Conservation (phyloP, 2,329 filamentous ascomycete genomes). For the Sporothrix pseudoabietina region DNA sequence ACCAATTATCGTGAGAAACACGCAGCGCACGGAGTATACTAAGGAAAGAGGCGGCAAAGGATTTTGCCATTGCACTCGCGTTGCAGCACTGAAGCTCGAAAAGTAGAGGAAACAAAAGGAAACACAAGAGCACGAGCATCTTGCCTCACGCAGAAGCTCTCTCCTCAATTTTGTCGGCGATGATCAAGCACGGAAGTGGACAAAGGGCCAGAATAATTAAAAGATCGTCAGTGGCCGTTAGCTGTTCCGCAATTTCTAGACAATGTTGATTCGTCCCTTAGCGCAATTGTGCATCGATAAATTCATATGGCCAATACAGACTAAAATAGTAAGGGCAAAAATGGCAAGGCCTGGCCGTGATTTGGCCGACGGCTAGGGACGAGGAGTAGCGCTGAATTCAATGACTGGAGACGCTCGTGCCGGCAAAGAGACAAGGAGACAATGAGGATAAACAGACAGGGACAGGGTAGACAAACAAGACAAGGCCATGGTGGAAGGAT, state of each 20-base stretch:
- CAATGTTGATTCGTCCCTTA: background rate
- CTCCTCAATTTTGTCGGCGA: background rate
- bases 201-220: background rate
- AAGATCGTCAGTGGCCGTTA: background rate
- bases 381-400: background rate
- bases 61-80: background rate
- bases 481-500: background rate
- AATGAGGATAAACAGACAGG: background rate
- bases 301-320: background rate
- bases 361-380: background rate
- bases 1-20: background rate
- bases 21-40: background rate
- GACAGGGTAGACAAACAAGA: background rate
- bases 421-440: background rate
- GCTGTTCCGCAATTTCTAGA: background rate
- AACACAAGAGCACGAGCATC: background rate
- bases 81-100: background rate
- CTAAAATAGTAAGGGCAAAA: too few species aligned
- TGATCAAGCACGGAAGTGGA: conserved; percentile 1
- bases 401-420: conserved; percentile 2
- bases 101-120: background rate
- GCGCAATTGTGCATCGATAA: background rate
- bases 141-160: background rate
- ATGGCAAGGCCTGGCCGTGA: background rate
- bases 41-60: background rate